phyloP scores from a whole-genome alignment of 2,329 filamentous ascomycete species.

The Didymosphaeria variabile region DNA sequence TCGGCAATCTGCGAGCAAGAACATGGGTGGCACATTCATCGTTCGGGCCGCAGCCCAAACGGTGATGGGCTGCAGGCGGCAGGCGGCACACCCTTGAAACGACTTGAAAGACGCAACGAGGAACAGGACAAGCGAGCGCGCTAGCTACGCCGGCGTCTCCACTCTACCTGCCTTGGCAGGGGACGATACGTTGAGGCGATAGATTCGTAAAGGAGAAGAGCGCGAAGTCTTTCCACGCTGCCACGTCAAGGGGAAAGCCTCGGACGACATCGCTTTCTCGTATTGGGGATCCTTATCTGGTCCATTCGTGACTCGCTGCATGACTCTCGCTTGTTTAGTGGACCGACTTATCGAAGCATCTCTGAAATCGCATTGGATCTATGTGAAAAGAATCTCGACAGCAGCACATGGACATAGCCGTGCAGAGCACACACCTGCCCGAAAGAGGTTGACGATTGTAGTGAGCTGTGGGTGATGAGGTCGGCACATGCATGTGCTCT shows the following conservation, averaged over 20 bases:
- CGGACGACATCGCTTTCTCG: not conserved
- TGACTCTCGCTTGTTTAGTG: conserved; percentile 1
- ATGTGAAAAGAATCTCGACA: not conserved
- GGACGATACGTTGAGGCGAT: conserved; percentile 22
- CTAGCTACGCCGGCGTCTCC: conserved; percentile 24
- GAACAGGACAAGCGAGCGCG: conserved; percentile 38
- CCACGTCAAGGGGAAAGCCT: conserved; percentile 20
- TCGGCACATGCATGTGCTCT: not conserved
- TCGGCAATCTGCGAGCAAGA: conserved; percentile 7
- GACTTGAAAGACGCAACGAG: conserved; percentile 19
- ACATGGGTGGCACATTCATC: not conserved
- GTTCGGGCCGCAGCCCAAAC: not conserved
- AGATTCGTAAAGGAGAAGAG: conserved; percentile 20
- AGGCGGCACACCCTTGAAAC: conserved; percentile 28
- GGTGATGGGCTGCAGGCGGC: not conserved
- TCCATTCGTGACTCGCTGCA: conserved; percentile 8
- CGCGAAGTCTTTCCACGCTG: conserved; percentile 4
- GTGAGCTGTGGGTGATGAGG: not conserved
- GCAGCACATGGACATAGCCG: not conserved
- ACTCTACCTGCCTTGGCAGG: conserved; percentile 41
- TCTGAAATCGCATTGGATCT: not conserved
- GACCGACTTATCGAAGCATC: not conserved
- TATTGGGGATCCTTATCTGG: conserved; percentile 1
- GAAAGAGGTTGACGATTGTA: conserved; percentile 17
- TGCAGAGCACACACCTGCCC: conserved; percentile 12